phyloP scores from a whole-genome alignment of 495 filamentous ascomycete species.

The Tuber borchii region DNA sequence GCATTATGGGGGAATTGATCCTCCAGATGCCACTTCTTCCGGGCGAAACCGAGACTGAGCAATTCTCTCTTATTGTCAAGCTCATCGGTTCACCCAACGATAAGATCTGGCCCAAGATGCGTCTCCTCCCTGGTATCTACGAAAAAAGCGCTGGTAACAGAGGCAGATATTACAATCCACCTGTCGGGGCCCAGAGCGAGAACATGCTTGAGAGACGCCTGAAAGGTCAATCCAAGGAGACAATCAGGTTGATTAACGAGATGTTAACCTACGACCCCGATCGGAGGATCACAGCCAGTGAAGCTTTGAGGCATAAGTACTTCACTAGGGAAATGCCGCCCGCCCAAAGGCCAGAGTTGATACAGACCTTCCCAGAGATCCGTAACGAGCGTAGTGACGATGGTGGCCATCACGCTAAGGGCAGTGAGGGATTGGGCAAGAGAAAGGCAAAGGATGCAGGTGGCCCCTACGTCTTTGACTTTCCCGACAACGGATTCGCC shows the following conservation, averaged over 20 bases:
- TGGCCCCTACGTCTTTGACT: constrained; percentile 45
- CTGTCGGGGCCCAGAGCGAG: constrained; percentile 24
- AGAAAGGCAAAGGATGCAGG: constrained; percentile 25
- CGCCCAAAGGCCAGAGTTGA: constrained; percentile 43
- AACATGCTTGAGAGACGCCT: constrained; percentile 33
- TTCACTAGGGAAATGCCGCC: constrained; percentile 44
- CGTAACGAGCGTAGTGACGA: constrained; percentile 39
- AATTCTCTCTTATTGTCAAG: constrained; percentile 46
- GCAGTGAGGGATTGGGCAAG: constrained; percentile 19
- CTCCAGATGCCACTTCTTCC: constrained; percentile 45
- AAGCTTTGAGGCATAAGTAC: constrained; percentile 37
- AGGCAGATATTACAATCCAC: constrained; percentile 24
- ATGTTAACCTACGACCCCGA: constrained; percentile 42
- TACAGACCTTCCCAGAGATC: constrained; percentile 48
- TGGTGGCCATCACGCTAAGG: constrained; percentile 22
- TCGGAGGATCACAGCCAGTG: constrained; percentile 27
- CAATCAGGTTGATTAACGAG: constrained; percentile 37
- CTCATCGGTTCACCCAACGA: constrained; percentile 45
- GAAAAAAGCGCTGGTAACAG: constrained; percentile 14
- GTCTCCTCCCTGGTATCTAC: constrained; percentile 36
- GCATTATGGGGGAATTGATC: constrained; percentile 48
- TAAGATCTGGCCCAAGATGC: constrained; percentile 43
- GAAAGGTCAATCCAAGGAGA: constrained; percentile 37
- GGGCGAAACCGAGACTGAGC: constrained; percentile 46
- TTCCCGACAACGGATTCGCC: constrained; percentile 35